These are phyloP conservation scores for Umbilicus rupestris DNA, from an alignment of 164 flowering plant species.

Conservation along the genomic window DNA sequence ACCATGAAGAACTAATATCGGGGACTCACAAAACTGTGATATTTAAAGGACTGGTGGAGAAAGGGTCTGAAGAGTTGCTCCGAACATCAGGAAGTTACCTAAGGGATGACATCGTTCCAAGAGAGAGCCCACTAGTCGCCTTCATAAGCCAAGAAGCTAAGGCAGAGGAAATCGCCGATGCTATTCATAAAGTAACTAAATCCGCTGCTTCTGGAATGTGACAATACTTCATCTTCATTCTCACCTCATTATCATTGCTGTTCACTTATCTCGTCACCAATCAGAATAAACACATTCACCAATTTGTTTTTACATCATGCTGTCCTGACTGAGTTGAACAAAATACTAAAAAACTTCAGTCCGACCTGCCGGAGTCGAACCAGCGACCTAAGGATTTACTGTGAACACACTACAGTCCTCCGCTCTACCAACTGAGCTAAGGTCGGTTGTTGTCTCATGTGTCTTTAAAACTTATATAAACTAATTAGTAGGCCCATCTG, in stretches of 20 bases:
- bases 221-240: background rate
- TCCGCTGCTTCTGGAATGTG: slow-evolving; percentile 22
- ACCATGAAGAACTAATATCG: slow-evolving; percentile 72
- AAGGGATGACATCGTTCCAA: slow-evolving; percentile 67
- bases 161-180: slow-evolving; percentile 48
- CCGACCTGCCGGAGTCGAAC: slow-evolving; percentile 94
- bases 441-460: too few relatives aligned
- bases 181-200: slow-evolving; percentile 34
- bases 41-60: slow-evolving; percentile 53
- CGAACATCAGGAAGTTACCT: slow-evolving; percentile 57
- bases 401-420: too few relatives aligned
- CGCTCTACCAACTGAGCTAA: too few relatives aligned
- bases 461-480: too few relatives aligned
- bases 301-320: too few relatives aligned
- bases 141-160: slow-evolving; percentile 23
- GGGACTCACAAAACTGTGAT: slow-evolving; percentile 84
- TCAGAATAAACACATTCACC: too few relatives aligned
- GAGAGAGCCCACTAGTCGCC: slow-evolving; percentile 53
- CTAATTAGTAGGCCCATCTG: too few relatives aligned
- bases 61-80: slow-evolving; percentile 63
- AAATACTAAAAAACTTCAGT: background rate
- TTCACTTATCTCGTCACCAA: background rate
- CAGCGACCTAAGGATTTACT: slow-evolving; percentile 73
- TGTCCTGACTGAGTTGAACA: too few relatives aligned
- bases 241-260: background rate